phyloP scores from a whole-genome alignment of 306 rosid species.

The Vigna mungo region DNA sequence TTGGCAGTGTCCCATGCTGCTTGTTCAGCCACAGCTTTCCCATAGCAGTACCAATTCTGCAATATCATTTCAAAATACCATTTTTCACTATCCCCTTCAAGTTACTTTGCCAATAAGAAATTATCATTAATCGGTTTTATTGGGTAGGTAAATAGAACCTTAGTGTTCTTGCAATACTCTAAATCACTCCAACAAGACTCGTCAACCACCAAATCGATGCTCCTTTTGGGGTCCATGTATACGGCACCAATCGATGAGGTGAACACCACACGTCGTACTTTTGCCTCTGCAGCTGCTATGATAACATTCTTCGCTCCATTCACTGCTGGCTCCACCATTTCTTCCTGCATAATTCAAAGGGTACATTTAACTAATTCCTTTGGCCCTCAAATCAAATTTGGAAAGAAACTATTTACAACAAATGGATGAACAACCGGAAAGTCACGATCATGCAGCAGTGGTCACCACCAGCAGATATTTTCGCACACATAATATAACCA shows the following conservation, averaged over 20 bases:
- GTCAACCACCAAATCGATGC: slow-evolving; percentile 73
- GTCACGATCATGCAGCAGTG: not conserved
- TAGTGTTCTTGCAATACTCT: slow-evolving; percentile 87
- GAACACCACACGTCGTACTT: slow-evolving; percentile 85
- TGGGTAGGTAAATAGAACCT: slow-evolving; percentile 46
- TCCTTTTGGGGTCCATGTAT: slow-evolving; percentile 82
- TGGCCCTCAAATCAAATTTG: not conserved
- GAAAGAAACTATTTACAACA: not conserved
- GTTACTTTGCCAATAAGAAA: not conserved
- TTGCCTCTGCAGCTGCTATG: slow-evolving; percentile 71
- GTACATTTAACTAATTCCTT: not conserved
- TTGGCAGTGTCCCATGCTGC: slow-evolving; percentile 84
- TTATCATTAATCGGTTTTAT: not conserved
- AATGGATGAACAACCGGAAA: not conserved
- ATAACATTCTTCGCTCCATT: slow-evolving; percentile 84
- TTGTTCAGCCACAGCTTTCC: slow-evolving; percentile 90
- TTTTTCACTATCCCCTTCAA: not conserved
- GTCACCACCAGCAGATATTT: not conserved
- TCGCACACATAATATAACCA: not conserved
- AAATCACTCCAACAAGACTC: slow-evolving; percentile 96
- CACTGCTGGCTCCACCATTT: slow-evolving; percentile 88
- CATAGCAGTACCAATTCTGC: slow-evolving; percentile 96
- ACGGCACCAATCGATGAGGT: slow-evolving; percentile 95
- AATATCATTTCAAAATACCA: not conserved
- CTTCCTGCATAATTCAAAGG: slow-evolving; percentile 51